These are phyloP conservation scores for Thalassia testudinum DNA, from an alignment of 116 monocot species.

Conservation along the genomic window DNA sequence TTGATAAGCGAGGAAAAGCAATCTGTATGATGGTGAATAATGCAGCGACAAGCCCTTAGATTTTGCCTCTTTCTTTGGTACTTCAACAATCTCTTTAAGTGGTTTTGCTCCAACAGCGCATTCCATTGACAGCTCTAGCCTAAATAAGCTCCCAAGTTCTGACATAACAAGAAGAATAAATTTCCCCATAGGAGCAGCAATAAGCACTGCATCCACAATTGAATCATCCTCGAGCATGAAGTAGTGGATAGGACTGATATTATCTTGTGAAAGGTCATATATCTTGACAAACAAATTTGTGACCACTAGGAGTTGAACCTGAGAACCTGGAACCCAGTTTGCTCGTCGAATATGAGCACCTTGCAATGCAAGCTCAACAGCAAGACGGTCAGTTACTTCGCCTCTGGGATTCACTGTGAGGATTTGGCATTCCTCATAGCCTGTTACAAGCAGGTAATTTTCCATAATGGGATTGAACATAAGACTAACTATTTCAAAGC, in stretches of 20 bases:
- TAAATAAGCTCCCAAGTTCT: constrained; percentile 50
- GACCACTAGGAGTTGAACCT: constrained; percentile 89
- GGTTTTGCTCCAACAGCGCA: constrained; percentile 72
- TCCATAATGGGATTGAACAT: constrained; percentile 74
- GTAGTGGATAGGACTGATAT: constrained; percentile 90
- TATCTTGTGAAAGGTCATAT: constrained; percentile 95
- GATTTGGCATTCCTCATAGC: constrained; percentile 92
- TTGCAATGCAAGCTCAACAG: constrained; percentile 87
- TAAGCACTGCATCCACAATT: constrained; percentile 83
- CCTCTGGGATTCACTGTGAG: constrained; percentile 91
- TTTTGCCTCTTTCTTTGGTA: constrained; percentile 23
- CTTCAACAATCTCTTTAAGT: constrained; percentile 42
- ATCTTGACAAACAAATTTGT: constrained; percentile 96
- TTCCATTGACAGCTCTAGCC: constrained; percentile 58
- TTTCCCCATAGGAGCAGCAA: constrained; percentile 73
- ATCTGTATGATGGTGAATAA: constrained; percentile 57
- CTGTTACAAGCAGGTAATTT: constrained; percentile 86
- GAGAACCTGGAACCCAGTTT: constrained; percentile 95
- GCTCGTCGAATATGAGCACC: constrained; percentile 72
- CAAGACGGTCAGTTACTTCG: constrained; percentile 96
- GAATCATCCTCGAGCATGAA: constrained; percentile 63
- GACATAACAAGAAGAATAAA: constrained; percentile 75
- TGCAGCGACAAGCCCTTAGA: constrained; percentile 59
- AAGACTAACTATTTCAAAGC: constrained; percentile 89
- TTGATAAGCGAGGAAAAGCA: constrained; percentile 85